Conservation (phyloP, 129 eudicot genomes). For the Lactuca saligna region DNA sequence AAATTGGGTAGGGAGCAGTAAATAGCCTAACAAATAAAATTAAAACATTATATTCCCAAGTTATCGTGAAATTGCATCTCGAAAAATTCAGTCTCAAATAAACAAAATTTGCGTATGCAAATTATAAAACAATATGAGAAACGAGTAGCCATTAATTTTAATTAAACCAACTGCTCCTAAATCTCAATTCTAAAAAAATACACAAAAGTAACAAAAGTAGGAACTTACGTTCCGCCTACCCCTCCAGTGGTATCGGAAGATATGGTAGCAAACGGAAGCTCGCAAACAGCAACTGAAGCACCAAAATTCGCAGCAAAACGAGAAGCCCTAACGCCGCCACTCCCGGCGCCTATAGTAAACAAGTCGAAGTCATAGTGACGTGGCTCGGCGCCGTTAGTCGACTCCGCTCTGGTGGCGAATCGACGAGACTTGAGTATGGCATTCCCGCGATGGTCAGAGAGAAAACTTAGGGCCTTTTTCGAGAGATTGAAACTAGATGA, state of each 20-base stretch:
- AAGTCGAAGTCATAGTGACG: constrained; percentile 77
- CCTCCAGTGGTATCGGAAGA: constrained; percentile 92
- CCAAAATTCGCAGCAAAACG: constrained; percentile 94
- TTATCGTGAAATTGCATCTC: background rate
- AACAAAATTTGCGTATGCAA: background rate
- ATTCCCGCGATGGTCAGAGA: constrained; percentile 26
- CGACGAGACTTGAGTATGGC: constrained; percentile 39
- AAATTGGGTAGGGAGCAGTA: background rate
- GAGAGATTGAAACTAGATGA: constrained; percentile 20
- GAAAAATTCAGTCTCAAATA: background rate
- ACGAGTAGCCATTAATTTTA: background rate
- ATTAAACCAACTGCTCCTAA: background rate
- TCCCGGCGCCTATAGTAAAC: constrained; percentile 96
- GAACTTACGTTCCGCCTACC: constrained; percentile 93
- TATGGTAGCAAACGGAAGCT: constrained; percentile 86
- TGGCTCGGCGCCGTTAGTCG: constrained; percentile 61
- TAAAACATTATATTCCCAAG: background rate
- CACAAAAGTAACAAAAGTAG: background rate
- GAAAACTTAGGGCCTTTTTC: constrained; percentile 32
- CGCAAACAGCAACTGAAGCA: constrained; percentile 89
- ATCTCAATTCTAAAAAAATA: background rate
- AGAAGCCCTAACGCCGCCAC: constrained; percentile 98
- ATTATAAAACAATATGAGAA: background rate
- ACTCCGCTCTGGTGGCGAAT: constrained; percentile 54
- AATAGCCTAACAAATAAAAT: too few relatives aligned